Base-by-base conservation (phyloP, 352 stramenopile genomes). In the Phytophthora palmivora region DNA sequence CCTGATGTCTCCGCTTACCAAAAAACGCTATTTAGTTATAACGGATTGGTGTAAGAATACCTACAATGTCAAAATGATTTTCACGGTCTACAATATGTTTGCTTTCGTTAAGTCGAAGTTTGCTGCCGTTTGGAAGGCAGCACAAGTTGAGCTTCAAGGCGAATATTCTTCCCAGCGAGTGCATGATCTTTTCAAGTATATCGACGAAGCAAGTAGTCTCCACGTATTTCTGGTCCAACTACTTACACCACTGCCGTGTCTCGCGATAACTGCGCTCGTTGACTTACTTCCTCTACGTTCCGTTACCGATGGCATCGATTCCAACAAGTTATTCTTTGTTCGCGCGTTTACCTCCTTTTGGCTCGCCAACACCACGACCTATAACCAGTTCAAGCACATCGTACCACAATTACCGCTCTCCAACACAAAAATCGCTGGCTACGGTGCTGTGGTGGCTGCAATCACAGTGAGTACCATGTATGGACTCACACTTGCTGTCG, bases 301-400 rank as follows among this genome's bases (percentile, higher is more conserved):
- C 2, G 38, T 47, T 45, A n/a, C 36, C 2, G 36, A 62, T 8
- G 43, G 36, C n/a, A 36, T 67, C 15, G 12, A 26, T 19, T 51
- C 39, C 45, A 58, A 52, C 8, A 34, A 57, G 10, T 15, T 68
- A 2, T 68, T 68, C 24, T 63, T 68, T 12, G 28, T 50, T 18
- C 39, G 47, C 41, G 46, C 61, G 21, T 50, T 61, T 3, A n/a
- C 52, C 2, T 66, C 43, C 8, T 49, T 59, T 54, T 66, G 48
- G 58, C 48, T 58, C 16, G 43, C 41, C 12, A 63, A 16, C 14
- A 36, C 37, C 19, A 63, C 39, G 16, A 56, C 52, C 2, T 68
- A 63, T 28, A 36, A 33, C 36, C 52, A 67, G 6, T 58, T 67
- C 34, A 71, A 55, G 36, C 58, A 60, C 22, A 60, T 66, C 28